Conservation (phyloP, 257 asterid species). For the Knoxia roxburghii region DNA sequence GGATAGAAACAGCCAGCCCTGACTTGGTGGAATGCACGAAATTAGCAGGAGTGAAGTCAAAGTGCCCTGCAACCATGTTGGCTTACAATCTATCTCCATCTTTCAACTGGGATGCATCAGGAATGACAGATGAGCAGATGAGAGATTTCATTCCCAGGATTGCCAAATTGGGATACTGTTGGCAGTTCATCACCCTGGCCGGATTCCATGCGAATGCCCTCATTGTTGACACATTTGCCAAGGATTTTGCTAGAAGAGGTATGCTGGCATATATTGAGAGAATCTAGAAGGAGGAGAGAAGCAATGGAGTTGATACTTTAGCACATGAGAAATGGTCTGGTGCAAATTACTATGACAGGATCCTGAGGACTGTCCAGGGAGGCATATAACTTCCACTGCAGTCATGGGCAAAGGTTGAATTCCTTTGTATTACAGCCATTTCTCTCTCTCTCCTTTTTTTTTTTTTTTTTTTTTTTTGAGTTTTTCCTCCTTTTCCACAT, state of each 20-base stretch:
- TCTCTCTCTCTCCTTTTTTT: background rate
- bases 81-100: slow-evolving; percentile 96
- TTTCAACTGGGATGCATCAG: slow-evolving; percentile 97
- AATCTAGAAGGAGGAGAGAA: slow-evolving; percentile 88
- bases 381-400: slow-evolving; percentile 94
- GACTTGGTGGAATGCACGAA: slow-evolving; percentile 83
- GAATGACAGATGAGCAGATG: slow-evolving; percentile 83
- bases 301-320: slow-evolving; percentile 86
- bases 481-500: background rate
- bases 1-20: slow-evolving; percentile 96
- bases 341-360: slow-evolving; percentile 88
- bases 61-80: slow-evolving; percentile 68
- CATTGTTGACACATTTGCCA: slow-evolving; percentile 73
- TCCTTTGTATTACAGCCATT: no score
- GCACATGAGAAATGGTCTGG: slow-evolving; percentile 99
- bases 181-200: slow-evolving; percentile 98
- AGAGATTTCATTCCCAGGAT: slow-evolving; percentile 80
- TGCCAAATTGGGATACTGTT: slow-evolving; percentile 70
- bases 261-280: slow-evolving; percentile 93
- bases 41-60: slow-evolving; percentile 74
- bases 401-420: slow-evolving; percentile 90
- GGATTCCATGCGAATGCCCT: slow-evolving; percentile 93
- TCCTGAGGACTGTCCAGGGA: slow-evolving; percentile 91
- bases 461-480: background rate
- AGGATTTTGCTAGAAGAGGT: slow-evolving; percentile 70